A percentile compares a stretch with the other conserved stretches of the same genome.
Evolutionary conservation across 495 filamentous ascomycete genomes (phyloP).

Genomic region (Penicillium paradoxum): DNA sequence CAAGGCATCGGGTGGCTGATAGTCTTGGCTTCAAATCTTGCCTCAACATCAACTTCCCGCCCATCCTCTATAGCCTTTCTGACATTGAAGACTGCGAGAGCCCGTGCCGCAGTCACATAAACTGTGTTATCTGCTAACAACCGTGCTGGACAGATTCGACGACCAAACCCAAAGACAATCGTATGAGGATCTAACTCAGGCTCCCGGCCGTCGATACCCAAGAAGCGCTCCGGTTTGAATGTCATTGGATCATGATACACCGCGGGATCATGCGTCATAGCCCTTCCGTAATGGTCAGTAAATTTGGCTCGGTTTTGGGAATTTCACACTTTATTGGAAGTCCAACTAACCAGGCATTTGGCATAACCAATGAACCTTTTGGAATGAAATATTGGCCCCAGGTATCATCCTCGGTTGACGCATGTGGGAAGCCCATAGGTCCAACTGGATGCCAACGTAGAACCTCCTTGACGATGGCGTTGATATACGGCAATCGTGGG

Average conservation of each 20-base stretch:
- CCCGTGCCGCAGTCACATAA: slow-evolving; percentile 44
- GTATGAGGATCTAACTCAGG: slow-evolving; percentile 27
- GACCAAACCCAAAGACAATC: slow-evolving; percentile 53
- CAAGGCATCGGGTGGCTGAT: slow-evolving; percentile 38
- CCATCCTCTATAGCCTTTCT: slow-evolving; percentile 9
- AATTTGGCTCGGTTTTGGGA: too few species aligned
- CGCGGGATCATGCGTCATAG: slow-evolving; percentile 25
- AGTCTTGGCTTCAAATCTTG: slow-evolving; percentile 31
- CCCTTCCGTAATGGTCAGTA: slow-evolving; percentile 15
- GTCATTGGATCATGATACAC: slow-evolving; percentile 24
- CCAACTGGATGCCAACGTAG: slow-evolving; percentile 43
- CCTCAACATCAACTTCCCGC: slow-evolving; percentile 16
- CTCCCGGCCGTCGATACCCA: slow-evolving; percentile 8
- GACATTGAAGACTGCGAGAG: slow-evolving; percentile 53
- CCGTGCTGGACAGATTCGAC: slow-evolving; percentile 55
- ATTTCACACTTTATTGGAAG: neutral
- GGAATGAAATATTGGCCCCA: slow-evolving; percentile 39
- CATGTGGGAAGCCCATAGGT: slow-evolving; percentile 51
- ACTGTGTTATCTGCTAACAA: slow-evolving; percentile 54
- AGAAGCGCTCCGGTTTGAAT: slow-evolving; percentile 39
- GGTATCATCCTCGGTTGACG: slow-evolving; percentile 46
- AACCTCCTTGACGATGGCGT: slow-evolving; percentile 42
- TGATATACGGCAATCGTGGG: slow-evolving; percentile 36
- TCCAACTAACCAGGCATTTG: slow-evolving; percentile 35
- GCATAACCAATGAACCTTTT: slow-evolving; percentile 36